Evolutionary conservation across 2,329 filamentous ascomycete species (phyloP).

Genomic region (Paecilomyces variotii): DNA sequence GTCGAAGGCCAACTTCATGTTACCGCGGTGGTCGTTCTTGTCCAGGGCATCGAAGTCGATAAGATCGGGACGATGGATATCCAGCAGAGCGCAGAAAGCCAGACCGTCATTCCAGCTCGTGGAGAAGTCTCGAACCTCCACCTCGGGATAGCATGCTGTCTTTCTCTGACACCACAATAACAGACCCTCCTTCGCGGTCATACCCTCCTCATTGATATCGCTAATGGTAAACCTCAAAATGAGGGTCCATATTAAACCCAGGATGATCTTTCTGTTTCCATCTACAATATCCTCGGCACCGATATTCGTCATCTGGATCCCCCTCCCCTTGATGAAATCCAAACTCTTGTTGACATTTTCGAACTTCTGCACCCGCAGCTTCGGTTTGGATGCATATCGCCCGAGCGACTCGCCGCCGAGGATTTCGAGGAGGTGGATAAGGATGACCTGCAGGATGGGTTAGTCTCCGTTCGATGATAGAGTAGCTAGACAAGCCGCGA

Average conservation of each 20-base stretch:
- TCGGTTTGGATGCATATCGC: conserved; percentile 92
- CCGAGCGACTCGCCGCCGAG: conserved; percentile 90
- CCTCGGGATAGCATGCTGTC: conserved; percentile 95
- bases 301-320: conserved; percentile 97
- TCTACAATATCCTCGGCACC: conserved; percentile 97
- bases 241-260: conserved; percentile 95
- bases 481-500: background rate
- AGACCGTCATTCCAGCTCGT: conserved; percentile 95
- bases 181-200: conserved; percentile 94
- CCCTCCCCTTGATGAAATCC: conserved; percentile 81
- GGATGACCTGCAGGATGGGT: conserved; percentile 59
- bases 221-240: conserved; percentile 98
- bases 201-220: conserved; percentile 95
- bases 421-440: conserved; percentile 95
- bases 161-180: conserved; percentile 97
- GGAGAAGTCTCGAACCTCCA: conserved; percentile 92
- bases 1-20: conserved; percentile 97
- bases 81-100: conserved; percentile 89
- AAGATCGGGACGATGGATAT: conserved; percentile 93
- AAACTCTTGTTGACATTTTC: conserved; percentile 96
- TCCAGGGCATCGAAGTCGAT: conserved; percentile 95
- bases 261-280: conserved; percentile 93
- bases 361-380: conserved; percentile 91
- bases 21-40: conserved; percentile 87
- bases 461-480: background rate